A percentile compares a stretch with the other conserved stretches of the same genome.
phyloP scores from a whole-genome alignment of 176 grass and related monocot species.

The Eragrostis nindensis region DNA sequence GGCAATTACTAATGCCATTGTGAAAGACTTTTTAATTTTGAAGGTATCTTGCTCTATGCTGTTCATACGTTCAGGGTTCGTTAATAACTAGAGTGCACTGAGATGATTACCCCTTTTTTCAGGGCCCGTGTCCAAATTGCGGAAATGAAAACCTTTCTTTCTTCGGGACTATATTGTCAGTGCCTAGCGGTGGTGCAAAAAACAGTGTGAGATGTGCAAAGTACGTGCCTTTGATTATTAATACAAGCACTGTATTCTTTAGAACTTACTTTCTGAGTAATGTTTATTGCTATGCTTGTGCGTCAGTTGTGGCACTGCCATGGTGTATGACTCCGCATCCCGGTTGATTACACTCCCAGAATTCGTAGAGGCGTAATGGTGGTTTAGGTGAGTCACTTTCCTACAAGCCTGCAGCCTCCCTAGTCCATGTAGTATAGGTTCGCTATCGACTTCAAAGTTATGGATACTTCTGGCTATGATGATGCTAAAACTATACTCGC shows the following conservation, averaged over 20 bases:
- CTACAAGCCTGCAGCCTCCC: not conserved
- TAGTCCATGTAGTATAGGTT: not conserved
- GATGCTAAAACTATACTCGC: not conserved
- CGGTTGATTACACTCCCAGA: conserved; percentile 90
- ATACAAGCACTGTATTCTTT: not conserved
- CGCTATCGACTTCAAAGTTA: not conserved
- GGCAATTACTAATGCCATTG: conserved; percentile 70
- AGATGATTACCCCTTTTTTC: conserved; percentile 44
- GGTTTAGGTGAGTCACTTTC: conserved; percentile 30
- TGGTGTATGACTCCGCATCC: conserved; percentile 73
- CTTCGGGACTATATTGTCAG: conserved; percentile 85
- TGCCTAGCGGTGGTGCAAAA: conserved; percentile 73
- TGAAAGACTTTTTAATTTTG: conserved; percentile 91
- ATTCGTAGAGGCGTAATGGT: conserved; percentile 61
- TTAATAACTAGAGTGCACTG: conserved; percentile 16
- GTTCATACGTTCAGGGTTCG: conserved; percentile 14
- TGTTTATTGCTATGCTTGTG: conserved; percentile 24
- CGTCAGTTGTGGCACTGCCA: conserved; percentile 63
- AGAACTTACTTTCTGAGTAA: not conserved
- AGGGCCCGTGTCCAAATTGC: conserved; percentile 93
- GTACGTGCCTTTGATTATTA: conserved; percentile 58
- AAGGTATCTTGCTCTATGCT: conserved; percentile 63
- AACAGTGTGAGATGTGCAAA: conserved; percentile 83
- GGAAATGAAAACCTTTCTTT: conserved; percentile 89
- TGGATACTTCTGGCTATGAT: not conserved